phyloP scores from a whole-genome alignment of 306 rosid genomes.

The Corylus heterophylla region DNA sequence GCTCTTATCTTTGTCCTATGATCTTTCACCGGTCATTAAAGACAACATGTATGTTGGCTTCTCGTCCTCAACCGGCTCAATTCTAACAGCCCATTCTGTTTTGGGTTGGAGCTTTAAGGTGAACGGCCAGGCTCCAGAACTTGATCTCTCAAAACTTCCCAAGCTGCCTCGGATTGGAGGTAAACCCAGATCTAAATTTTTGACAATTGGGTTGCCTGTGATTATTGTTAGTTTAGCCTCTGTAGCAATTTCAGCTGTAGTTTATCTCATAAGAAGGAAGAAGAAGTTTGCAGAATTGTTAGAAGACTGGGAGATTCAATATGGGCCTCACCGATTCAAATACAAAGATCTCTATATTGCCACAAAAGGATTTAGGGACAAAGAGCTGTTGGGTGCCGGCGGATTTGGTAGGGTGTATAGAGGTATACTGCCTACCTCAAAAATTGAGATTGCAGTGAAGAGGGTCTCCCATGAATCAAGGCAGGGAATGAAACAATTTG shows the following conservation, averaged over 20 bases:
- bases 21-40: conserved; percentile 47
- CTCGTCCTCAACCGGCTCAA: conserved; percentile 65
- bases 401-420: conserved; percentile 42
- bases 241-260: conserved; percentile 15
- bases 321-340: conserved; percentile 40
- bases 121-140: conserved; percentile 48
- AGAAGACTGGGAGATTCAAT: conserved; percentile 45
- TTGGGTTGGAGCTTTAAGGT: conserved; percentile 70
- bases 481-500: conserved; percentile 42
- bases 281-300: conserved; percentile 32
- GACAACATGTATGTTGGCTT: conserved; percentile 61
- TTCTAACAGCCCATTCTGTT: conserved; percentile 50
- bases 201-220: conserved; percentile 26
- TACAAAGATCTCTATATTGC: conserved; percentile 39
- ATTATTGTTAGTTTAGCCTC: background rate
- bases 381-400: conserved; percentile 30
- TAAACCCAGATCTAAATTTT: conserved; percentile 20
- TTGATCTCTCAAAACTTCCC: conserved; percentile 47
- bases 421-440: conserved; percentile 27
- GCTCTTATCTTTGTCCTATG: conserved; percentile 41
- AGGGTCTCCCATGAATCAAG: conserved; percentile 36
- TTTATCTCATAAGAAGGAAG: conserved; percentile 29
- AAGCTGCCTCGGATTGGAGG: conserved; percentile 35
- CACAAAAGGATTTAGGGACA: conserved; percentile 39
- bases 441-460: conserved; percentile 37